Evolutionary conservation across 2,329 filamentous ascomycete genomes (phyloP), one percentile per base, ranked within the genome.

Genomic region (Fusarium falciforme): DNA sequence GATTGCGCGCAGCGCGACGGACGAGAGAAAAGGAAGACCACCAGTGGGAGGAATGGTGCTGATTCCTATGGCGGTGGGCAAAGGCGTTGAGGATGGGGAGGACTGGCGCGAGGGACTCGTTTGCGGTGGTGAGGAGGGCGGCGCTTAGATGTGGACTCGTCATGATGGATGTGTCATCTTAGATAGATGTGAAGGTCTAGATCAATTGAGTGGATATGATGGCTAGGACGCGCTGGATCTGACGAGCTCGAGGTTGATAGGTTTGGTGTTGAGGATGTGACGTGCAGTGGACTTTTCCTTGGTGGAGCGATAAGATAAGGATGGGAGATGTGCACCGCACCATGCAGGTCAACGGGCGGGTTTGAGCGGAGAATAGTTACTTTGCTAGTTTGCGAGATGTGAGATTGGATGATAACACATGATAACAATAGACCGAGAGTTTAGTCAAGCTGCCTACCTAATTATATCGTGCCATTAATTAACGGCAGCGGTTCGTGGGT

Each of bases 41-140:
- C 96, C 96, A 99, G 79, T 91, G 90, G 33, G 92, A 89, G 71
- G 89, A 87, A 64, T 91, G 91, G 82, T 98, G 96, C 84, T 98
- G 96, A 84, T 98, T 98, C 80, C 92, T 92, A 85, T 98, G 96
- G 78, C 95, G 94, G 80, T 94, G 91, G 82, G 92, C 90, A 77
- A 97, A 89, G 74, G 93, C 89, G 78, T 92, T 87, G 52, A 98
- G 89, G 55, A 95, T 83, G 59, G 88, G 81, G 31, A 85, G 76
- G 31, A 87, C 79, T 3, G 85, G 80, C 4, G 77, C 66, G 49
- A 90, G 83, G 29, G 79, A 74, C 57, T 75, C 69, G 61, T 77
- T 71, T 47, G 78, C 68, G 42, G 66, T 65, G 31, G 68, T 54
- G 27, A 72, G 64, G 60, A 63, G 35, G 31, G 70, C 63, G 33